Conservation (phyloP, 805 yeast species). For the Candida lessepsii region DNA sequence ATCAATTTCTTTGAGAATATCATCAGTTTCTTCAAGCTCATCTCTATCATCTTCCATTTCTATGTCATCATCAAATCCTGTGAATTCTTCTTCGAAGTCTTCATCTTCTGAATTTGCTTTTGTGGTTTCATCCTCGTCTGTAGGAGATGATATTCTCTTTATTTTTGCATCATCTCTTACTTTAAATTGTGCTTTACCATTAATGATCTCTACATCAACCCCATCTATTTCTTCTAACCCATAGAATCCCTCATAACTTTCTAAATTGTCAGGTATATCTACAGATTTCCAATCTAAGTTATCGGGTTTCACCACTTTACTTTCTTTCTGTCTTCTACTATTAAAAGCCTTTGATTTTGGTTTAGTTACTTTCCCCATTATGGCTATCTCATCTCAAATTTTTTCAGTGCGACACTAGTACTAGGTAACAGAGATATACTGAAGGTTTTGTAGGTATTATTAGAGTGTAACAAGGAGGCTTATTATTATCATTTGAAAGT, state of each 20-base stretch:
- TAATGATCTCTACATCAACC: conserved; percentile 72
- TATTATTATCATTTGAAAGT: too few species aligned
- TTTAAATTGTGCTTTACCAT: conserved; percentile 64
- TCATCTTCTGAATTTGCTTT: conserved; percentile 18
- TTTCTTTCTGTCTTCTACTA: conserved; percentile 18
- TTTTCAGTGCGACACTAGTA: too few species aligned
- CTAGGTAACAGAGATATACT: too few species aligned
- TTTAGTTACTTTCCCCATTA: conserved; percentile 9
- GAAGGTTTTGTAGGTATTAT: too few species aligned
- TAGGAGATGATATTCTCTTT: conserved; percentile 12
- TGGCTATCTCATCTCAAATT: conserved; percentile 11
- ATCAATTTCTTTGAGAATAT: conserved; percentile 16
- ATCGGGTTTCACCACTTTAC: conserved; percentile 47
- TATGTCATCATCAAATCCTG: conserved; percentile 20
- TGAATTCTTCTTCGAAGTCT: conserved; percentile 18
- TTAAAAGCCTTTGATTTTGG: conserved; percentile 1
- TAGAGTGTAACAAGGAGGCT: too few species aligned
- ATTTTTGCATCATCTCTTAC: conserved; percentile 33
- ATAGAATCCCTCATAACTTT: conserved; percentile 85
- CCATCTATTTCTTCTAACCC: conserved; percentile 95
- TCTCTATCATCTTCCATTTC: too few species aligned
- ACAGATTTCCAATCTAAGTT: conserved; percentile 77
- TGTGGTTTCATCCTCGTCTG: conserved; percentile 15
- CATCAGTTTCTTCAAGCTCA: too few species aligned
- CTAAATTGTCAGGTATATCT: conserved; percentile 77